Conservation (phyloP, 352 stramenopile genomes). For the Plasmopara muralis region DNA sequence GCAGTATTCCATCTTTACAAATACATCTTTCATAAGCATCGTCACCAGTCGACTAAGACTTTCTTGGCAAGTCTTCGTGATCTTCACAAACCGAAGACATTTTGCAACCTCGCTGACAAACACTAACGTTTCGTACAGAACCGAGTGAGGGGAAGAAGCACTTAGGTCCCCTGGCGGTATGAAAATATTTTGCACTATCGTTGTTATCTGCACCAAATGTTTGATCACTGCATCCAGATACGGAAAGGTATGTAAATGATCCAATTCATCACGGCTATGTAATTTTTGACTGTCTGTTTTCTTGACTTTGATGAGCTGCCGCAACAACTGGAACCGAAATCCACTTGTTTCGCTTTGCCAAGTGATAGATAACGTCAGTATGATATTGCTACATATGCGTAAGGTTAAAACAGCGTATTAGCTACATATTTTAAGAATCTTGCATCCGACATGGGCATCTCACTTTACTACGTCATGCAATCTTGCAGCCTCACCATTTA, state of each 20-base stretch:
- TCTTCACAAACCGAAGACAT: slow-evolving; percentile 6
- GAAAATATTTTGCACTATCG: slow-evolving; percentile 13
- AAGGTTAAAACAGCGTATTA: slow-evolving; percentile 5
- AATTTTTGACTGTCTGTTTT: slow-evolving; percentile 3
- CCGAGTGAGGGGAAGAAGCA: slow-evolving; percentile 9
- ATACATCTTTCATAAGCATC: slow-evolving; percentile 14
- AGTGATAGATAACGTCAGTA: neutral
- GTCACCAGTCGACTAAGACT: slow-evolving; percentile 17
- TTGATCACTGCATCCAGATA: slow-evolving; percentile 16
- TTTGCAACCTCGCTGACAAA: slow-evolving; percentile 33
- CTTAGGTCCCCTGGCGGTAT: neutral
- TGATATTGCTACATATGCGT: slow-evolving; percentile 1
- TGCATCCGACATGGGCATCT: neutral
- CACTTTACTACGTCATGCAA: slow-evolving; percentile 21
- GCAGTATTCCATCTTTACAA: slow-evolving; percentile 14
- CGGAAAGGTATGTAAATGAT: slow-evolving; percentile 2
- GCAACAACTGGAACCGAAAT: slow-evolving; percentile 48
- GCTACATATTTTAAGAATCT: neutral
- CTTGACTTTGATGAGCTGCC: slow-evolving; percentile 27
- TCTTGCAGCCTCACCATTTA: neutral
- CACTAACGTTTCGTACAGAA: slow-evolving; percentile 26
- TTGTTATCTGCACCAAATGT: slow-evolving; percentile 8
- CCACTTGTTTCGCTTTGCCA: slow-evolving; percentile 19
- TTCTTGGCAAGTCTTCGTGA: neutral
- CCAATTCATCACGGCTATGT: slow-evolving; percentile 1